Conservation (phyloP, 768 basidiomycete species). For the Dacryopinax primogenitus region DNA sequence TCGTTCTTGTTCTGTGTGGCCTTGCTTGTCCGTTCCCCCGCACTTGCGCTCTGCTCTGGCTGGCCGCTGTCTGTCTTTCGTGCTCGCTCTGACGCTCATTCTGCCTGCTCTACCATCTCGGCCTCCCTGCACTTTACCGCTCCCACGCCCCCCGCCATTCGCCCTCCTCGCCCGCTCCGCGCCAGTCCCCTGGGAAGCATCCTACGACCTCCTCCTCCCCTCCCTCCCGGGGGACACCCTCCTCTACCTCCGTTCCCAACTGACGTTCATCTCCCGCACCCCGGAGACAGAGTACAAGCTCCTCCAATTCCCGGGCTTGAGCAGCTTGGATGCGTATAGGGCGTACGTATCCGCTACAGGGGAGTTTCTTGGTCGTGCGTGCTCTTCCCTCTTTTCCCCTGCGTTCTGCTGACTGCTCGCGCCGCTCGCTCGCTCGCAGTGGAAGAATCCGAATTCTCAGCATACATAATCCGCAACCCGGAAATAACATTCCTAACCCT, state of each 20-base stretch:
- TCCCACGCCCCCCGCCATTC: neutral
- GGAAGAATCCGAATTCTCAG: conserved; percentile 9
- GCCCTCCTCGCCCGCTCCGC: neutral
- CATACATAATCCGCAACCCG: conserved; percentile 9
- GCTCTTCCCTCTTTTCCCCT: neutral
- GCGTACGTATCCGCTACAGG: neutral
- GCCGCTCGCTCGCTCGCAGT: neutral
- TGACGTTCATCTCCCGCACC: neutral
- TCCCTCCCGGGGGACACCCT: neutral
- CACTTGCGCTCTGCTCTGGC: too few species aligned
- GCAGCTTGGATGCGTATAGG: neutral
- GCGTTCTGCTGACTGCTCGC: neutral
- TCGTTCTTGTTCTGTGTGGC: too few species aligned
- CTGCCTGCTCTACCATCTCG: too few species aligned
- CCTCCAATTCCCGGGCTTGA: neutral
- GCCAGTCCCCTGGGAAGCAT: neutral
- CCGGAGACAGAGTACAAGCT: neutral
- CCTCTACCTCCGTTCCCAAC: conserved; percentile 5
- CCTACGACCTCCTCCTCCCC: conserved; percentile 4
- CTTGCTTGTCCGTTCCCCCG: too few species aligned
- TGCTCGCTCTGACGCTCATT: too few species aligned
- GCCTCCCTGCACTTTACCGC: neutral
- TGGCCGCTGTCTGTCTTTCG: too few species aligned
- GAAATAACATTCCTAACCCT: conserved; percentile 8
- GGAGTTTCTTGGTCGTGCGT: neutral